These are phyloP conservation scores for Colletotrichum cordylinicola DNA, from an alignment of 2,329 filamentous ascomycete species.

Conservation along the genomic window DNA sequence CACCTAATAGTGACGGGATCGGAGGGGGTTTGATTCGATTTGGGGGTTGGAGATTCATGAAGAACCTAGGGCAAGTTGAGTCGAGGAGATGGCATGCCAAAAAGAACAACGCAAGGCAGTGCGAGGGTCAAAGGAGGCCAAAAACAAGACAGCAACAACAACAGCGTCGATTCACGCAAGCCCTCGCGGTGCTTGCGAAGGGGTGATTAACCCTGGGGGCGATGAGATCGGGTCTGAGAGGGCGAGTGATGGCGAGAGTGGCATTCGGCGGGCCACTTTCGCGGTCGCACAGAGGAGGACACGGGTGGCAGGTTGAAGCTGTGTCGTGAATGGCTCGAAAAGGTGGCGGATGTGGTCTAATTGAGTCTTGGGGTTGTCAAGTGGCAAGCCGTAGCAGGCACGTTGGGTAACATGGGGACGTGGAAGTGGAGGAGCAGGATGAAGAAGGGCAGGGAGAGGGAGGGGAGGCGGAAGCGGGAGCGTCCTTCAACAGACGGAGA, in stretches of 20 bases:
- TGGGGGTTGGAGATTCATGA: neutral
- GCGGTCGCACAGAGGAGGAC: neutral
- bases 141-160: neutral
- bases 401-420: neutral
- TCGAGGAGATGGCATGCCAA: neutral
- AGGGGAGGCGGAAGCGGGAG: neutral
- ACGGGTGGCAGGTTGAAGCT: neutral
- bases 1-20: slow-evolving; percentile 20
- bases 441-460: neutral
- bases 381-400: slow-evolving; percentile 1
- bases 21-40: neutral
- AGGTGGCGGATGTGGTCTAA: neutral
- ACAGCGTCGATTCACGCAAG: neutral
- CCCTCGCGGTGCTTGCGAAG: neutral
- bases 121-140: neutral
- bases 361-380: neutral
- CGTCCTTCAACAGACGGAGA: neutral
- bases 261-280: neutral
- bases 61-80: neutral
- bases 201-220: neutral
- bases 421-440: neutral
- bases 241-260: neutral
- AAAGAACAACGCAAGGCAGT: neutral
- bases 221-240: neutral
- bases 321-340: neutral